Evolutionary conservation across 2,329 filamentous ascomycete species (phyloP).

Genomic region (Arthrobotrys pseudoclavata): DNA sequence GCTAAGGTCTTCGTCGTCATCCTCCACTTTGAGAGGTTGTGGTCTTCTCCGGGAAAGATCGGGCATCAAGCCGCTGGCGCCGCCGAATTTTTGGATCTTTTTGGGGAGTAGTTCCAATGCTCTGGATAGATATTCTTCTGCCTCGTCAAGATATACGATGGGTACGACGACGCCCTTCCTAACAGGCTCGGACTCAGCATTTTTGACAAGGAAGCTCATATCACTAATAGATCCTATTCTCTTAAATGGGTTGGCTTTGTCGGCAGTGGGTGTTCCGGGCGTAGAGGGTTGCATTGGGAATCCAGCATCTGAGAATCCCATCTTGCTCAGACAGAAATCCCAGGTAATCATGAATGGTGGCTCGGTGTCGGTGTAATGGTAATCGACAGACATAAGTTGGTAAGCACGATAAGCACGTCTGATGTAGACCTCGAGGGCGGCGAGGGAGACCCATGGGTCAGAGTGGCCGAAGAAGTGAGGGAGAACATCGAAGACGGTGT

Average conservation of each 20-base stretch:
- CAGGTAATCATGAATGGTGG: constrained; percentile 86
- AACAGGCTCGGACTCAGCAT: constrained; percentile 80
- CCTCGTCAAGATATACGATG: constrained; percentile 92
- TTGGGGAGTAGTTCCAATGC: constrained; percentile 86
- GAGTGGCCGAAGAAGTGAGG: constrained; percentile 94
- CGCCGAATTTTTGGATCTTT: constrained; percentile 69
- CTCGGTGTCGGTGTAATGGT: constrained; percentile 79
- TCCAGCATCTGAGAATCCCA: constrained; percentile 90
- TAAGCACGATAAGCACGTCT: constrained; percentile 98
- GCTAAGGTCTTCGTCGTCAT: constrained; percentile 83
- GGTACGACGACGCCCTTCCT: constrained; percentile 96
- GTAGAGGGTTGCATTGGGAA: constrained; percentile 82
- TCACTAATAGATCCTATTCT: constrained; percentile 95
- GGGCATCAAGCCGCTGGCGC: constrained; percentile 74
- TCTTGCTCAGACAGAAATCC: constrained; percentile 95
- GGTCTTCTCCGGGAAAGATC: constrained; percentile 79
- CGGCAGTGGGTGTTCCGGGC: constrained; percentile 78
- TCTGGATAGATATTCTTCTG: constrained; percentile 85
- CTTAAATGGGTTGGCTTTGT: constrained; percentile 77
- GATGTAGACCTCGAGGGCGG: constrained; percentile 94
- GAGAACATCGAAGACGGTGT: constrained; percentile 96
- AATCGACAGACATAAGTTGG: constrained; percentile 87
- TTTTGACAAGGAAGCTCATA: constrained; percentile 86
- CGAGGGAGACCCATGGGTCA: constrained; percentile 93
- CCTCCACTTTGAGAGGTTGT: constrained; percentile 66